Evolutionary conservation across 805 yeast genomes (phyloP), one percentile per base, ranked within the genome.

Genomic region (Saccharomycopsis guyanensis): DNA sequence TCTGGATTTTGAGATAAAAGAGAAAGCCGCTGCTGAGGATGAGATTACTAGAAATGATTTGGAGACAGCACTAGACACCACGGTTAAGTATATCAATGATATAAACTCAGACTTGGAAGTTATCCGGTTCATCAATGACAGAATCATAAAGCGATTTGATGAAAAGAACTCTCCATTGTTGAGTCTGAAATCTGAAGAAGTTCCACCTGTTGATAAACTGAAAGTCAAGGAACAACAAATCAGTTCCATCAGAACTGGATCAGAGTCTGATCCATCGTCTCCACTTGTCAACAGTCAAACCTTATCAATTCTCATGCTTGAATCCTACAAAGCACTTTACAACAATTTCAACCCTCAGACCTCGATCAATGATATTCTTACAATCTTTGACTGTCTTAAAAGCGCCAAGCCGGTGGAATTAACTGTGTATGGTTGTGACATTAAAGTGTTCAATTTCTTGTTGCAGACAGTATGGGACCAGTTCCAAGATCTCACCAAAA

Each of bases 381-480:
- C 49, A n/a, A 31, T 45, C 6, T 37, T 36, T 25, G 27, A 48
- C 1, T 19, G 12, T 3, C 8, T 44, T 13, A 48, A 45, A 33
- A 20, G 44, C 20, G 27, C 19, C 7, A 16, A 23, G 15, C 40
- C 20, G 4, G 12, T 45, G 4, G 49, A 49, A 8, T 8, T 39
- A 12, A 38, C 41, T 16, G 31, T 40, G 13, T 42, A 43, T 23
- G 53, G 51, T 3, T 36, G 38, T 15, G 35, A 47, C 31, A 50
- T 46, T 23, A 43, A 46, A 4, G 24, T 47, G 8, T 50, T 35
- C 38, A 47, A 51, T 40, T 44, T 51, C 24, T 39, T 51, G 37
- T 34, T 51, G 10, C 24, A 38, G 15, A 27, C 23, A 3, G 29
- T 15, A 18, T 51, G 54, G 54, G 23, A 40, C 7, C 40, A 38